Evolutionary conservation across 176 grass and related monocot species (phyloP).

Genomic region (Avena atlantica): DNA sequence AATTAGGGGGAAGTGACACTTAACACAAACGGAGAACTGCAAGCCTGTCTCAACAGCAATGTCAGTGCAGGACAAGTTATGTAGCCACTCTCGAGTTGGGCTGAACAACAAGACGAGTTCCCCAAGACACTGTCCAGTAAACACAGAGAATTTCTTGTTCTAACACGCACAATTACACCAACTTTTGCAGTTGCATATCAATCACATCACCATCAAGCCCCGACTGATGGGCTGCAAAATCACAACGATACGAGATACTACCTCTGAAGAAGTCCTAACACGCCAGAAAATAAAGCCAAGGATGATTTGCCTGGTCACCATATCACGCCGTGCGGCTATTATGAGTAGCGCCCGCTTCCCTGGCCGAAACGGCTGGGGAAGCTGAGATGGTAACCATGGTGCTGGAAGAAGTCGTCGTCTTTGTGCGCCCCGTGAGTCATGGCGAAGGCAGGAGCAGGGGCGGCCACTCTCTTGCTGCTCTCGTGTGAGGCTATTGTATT

Average conservation of each 20-base stretch:
- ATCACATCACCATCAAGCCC: slow-evolving; percentile 9
- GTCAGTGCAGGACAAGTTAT: no score
- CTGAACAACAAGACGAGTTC: background rate
- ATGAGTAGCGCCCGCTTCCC: background rate
- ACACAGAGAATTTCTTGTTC: background rate
- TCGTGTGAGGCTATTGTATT: slow-evolving; percentile 33
- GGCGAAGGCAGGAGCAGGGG: slow-evolving; percentile 38
- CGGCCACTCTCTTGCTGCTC: background rate
- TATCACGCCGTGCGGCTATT: slow-evolving; percentile 35
- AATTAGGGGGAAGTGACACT: no score
- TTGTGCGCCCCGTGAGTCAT: slow-evolving; percentile 11
- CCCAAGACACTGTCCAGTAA: background rate
- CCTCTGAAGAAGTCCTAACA: slow-evolving; percentile 32
- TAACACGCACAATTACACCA: slow-evolving; percentile 26
- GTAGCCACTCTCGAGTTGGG: no score
- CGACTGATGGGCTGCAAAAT: slow-evolving; percentile 31
- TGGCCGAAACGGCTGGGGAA: slow-evolving; percentile 46
- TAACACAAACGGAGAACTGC: no score
- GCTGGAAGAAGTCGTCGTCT: slow-evolving; percentile 40
- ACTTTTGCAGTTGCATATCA: background rate
- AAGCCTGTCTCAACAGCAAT: no score
- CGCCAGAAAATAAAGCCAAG: slow-evolving; percentile 68
- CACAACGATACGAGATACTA: slow-evolving; percentile 18
- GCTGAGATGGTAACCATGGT: slow-evolving; percentile 46
- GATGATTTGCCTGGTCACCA: slow-evolving; percentile 69